Percentiles rank a stretch among this genome's conserved stretches.
These are phyloP conservation scores for Nothophaeocryptopus gaeumannii DNA, from an alignment of 2,329 filamentous ascomycete genomes.

Conservation along the genomic window DNA sequence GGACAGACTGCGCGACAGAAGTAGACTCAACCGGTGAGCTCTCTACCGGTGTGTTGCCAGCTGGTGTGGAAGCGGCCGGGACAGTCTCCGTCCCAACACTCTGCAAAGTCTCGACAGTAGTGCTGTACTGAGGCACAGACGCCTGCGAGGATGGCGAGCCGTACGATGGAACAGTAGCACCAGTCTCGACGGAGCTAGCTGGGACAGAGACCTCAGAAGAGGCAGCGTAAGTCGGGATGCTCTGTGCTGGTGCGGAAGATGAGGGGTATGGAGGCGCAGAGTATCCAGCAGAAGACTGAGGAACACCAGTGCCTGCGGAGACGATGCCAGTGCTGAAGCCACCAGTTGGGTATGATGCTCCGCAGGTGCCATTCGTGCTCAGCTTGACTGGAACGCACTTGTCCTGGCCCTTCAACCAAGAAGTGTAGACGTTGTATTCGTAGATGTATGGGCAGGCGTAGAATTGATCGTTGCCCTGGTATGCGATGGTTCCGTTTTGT, in stretches of 20 bases:
- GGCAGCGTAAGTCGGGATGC: neutral
- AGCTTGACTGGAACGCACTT: conserved; percentile 19
- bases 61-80: neutral
- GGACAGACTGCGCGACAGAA: neutral
- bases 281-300: conserved; percentile 4
- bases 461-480: conserved; percentile 17
- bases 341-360: conserved; percentile 2
- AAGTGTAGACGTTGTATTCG: conserved; percentile 22
- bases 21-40: neutral
- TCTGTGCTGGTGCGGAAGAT: neutral
- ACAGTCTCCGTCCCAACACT: neutral
- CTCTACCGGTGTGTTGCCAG: neutral
- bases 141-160: neutral
- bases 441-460: conserved; percentile 17
- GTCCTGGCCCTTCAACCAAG: conserved; percentile 14
- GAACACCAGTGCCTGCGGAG: conserved; percentile 3
- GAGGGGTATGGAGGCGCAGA: conserved; percentile 8
- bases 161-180: neutral
- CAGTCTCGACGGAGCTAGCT: neutral
- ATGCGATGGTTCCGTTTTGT: conserved; percentile 15
- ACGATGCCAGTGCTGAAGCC: neutral
- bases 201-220: neutral
- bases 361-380: conserved; percentile 15
- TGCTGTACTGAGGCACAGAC: neutral
- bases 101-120: neutral